These are phyloP conservation scores for Lasiodiplodia sp. DNA, from an alignment of 2,329 filamentous ascomycete species.

Conservation along the genomic window DNA sequence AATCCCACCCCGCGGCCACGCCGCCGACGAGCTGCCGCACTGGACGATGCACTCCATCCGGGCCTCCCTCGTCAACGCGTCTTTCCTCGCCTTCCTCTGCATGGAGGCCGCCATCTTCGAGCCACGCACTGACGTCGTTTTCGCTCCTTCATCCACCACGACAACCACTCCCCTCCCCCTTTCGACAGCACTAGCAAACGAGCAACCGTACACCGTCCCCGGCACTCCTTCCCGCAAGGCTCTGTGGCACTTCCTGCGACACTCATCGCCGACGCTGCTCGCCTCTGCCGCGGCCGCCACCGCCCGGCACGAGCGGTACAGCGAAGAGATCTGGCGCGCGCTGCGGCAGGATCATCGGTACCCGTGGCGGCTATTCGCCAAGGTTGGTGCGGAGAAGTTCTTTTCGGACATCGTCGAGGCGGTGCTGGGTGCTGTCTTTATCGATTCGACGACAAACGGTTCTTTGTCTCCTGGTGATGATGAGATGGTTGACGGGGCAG, in stretches of 20 bases:
- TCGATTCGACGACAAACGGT: constrained; percentile 67
- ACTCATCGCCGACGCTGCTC: constrained; percentile 59
- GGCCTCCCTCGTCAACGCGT: constrained; percentile 78
- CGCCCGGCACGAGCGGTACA: constrained; percentile 57
- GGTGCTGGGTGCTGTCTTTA: constrained; percentile 80
- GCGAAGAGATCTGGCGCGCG: constrained; percentile 57
- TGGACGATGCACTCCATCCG: constrained; percentile 77
- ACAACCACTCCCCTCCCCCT: not conserved
- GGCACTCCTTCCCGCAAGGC: constrained; percentile 44
- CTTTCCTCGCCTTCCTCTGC: constrained; percentile 79
- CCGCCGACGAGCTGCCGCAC: constrained; percentile 57
- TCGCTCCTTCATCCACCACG: not conserved
- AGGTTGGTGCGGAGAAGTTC: constrained; percentile 74
- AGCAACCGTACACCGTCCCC: not conserved
- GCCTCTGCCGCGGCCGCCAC: constrained; percentile 47
- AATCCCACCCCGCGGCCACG: constrained; percentile 79
- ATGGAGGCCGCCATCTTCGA: constrained; percentile 62
- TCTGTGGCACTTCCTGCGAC: constrained; percentile 76
- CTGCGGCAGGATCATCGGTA: constrained; percentile 64
- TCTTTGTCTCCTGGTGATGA: not conserved
- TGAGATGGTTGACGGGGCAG: not conserved
- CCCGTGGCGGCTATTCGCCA: constrained; percentile 77
- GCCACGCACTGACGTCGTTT: constrained; percentile 39
- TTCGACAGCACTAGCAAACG: not conserved
- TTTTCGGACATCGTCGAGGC: constrained; percentile 85